phyloP scores from a whole-genome alignment of 2,329 filamentous ascomycete species.

The Alternaria atra region DNA sequence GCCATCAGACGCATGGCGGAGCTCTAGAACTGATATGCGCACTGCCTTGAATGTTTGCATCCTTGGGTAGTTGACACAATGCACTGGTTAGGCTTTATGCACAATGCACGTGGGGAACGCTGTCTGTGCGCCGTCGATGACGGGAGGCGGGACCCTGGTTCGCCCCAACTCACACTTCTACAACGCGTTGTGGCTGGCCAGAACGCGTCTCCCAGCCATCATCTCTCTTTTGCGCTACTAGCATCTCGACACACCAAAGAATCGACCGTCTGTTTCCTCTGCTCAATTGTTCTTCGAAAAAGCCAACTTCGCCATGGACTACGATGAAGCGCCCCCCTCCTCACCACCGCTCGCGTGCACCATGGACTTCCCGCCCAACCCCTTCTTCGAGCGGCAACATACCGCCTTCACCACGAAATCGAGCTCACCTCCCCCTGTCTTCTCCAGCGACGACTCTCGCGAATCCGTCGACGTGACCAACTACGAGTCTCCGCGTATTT shows the following conservation, averaged over 20 bases:
- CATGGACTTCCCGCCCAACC: conserved; percentile 27
- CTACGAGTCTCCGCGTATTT: conserved; percentile 43
- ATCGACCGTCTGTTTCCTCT: background rate
- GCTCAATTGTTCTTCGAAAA: no score
- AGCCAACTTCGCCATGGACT: conserved; percentile 27
- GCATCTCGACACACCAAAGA: background rate
- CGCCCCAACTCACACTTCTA: background rate
- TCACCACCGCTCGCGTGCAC: conserved; percentile 36
- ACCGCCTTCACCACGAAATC: conserved; percentile 39
- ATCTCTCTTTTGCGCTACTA: background rate
- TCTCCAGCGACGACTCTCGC: conserved; percentile 45
- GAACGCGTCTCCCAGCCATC: conserved; percentile 20
- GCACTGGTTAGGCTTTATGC: background rate
- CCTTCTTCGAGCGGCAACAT: conserved; percentile 33
- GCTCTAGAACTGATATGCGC: conserved; percentile 13
- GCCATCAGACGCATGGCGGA: conserved; percentile 53
- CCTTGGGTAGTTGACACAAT: background rate
- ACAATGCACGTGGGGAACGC: conserved; percentile 27
- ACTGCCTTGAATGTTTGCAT: no score
- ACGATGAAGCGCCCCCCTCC: conserved; percentile 31
- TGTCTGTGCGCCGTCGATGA: conserved; percentile 25
- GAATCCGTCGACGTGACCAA: conserved; percentile 42
- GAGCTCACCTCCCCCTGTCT: conserved; percentile 43
- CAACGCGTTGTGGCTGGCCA: no score
- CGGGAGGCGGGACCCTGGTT: conserved; percentile 26